phyloP scores from a whole-genome alignment of 441 rosid species.

The Adansonia gregorii region DNA sequence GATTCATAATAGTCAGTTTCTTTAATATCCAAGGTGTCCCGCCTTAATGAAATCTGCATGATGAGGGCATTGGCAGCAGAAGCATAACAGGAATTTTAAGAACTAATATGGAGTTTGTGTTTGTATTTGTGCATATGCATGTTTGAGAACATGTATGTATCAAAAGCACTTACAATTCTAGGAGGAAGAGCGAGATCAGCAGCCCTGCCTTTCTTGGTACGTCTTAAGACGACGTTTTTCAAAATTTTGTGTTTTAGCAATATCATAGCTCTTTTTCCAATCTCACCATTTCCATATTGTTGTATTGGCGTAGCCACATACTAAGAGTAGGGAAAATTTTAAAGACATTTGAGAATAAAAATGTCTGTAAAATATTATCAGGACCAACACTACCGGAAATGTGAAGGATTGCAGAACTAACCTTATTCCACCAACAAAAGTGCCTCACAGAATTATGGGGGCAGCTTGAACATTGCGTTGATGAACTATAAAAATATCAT shows the following conservation, averaged over 20 bases:
- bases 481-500: slow-evolving; percentile 49
- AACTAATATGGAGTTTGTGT: neutral
- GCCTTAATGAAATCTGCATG: slow-evolving; percentile 75
- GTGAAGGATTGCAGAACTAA: slow-evolving; percentile 39
- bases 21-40: slow-evolving; percentile 75
- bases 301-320: slow-evolving; percentile 79
- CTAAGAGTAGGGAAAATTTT: slow-evolving; percentile 38
- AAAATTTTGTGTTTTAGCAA: slow-evolving; percentile 83
- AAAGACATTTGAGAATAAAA: slow-evolving; percentile 22
- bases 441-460: slow-evolving; percentile 85
- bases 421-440: slow-evolving; percentile 99
- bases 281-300: slow-evolving; percentile 42
- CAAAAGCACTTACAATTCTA: slow-evolving; percentile 66
- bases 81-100: slow-evolving; percentile 23
- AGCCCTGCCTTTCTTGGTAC: slow-evolving; percentile 94
- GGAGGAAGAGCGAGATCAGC: slow-evolving; percentile 99
- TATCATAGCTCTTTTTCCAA: slow-evolving; percentile 81
- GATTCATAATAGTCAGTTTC: slow-evolving; percentile 91
- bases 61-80: slow-evolving; percentile 23
- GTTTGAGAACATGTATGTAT: neutral
- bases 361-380: slow-evolving; percentile 7
- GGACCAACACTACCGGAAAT: slow-evolving; percentile 8
- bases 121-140: neutral
- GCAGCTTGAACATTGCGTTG: slow-evolving; percentile 63
- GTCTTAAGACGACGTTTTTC: slow-evolving; percentile 72